Evolutionary conservation across 176 grass and related monocot genomes (phyloP), one percentile per base, ranked within the genome.

Genomic region (Musa acuminata): DNA sequence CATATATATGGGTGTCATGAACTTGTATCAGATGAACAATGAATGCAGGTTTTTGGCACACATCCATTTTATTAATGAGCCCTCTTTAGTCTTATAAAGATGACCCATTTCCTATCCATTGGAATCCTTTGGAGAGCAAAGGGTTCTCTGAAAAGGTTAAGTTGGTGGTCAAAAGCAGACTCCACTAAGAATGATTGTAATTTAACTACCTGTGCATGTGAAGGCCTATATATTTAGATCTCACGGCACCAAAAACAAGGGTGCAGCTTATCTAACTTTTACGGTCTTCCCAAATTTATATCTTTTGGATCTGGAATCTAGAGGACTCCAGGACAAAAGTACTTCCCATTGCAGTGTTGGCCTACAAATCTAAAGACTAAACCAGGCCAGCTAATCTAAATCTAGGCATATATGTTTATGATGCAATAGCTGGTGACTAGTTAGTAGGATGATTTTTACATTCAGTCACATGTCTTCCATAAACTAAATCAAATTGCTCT

Each of bases 401-500:
- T 21, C 59, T 62, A 21, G 20, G 11, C n/a, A 63, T 22, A 62
- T 63, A 0, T 63, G 60, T 22, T 20, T 22, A 2, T 25, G 60
- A 63, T 63, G 60, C 60, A 23, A 25, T 10, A 10, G 60, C 60
- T 63, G 60, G 22, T 63, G 60, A 63, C 60, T 63, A 20, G 20
- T 63, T 63, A 23, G 60, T 63, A 63, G 8, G 2, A 63, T 22
- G 22, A 63, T 1, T 22, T 22, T 10, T 9, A 63, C 29, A 49
- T 8, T 14, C 26, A 17, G 8, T 26, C 66, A 69, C 35, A 69
- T 69, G 66, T 17, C 66, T 69, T 69, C 35, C 9, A 69, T 69
- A 49, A 69, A 69, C 66, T 69, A 69, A 49, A 69, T 8, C 66
- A 49, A 69, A 49, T 69, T n/a, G 60, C 6, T 17, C 35, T 49